A percentile compares a stretch with the other conserved stretches of the same genome.
Conservation (phyloP, 2,329 filamentous ascomycete genomes). For the Raffaelea arxii region DNA sequence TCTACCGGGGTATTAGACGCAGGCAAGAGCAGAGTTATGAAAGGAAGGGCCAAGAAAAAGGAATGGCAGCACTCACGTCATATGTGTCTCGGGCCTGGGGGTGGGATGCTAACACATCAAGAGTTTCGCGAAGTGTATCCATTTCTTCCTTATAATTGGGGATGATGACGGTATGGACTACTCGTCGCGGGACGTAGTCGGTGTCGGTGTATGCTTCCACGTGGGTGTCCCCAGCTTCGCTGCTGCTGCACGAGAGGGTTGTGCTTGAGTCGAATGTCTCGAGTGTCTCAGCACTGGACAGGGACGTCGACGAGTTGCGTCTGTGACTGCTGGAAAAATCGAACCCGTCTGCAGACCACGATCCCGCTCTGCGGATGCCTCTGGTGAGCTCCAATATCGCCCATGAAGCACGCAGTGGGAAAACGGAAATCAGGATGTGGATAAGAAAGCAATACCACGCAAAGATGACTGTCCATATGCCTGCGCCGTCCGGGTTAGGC, state of each 20-base stretch:
- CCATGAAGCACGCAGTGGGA: constrained; percentile 53
- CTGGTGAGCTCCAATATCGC: constrained; percentile 48
- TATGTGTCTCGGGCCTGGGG: constrained; percentile 53
- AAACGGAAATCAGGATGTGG: constrained; percentile 53
- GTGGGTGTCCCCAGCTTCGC: constrained; percentile 42
- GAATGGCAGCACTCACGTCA: constrained; percentile 47
- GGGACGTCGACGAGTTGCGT: constrained; percentile 42
- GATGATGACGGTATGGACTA: constrained; percentile 59
- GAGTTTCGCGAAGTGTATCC: constrained; percentile 56
- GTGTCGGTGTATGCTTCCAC: constrained; percentile 33
- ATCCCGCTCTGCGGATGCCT: constrained; percentile 35
- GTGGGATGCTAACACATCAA: constrained; percentile 60
- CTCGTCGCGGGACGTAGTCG: constrained; percentile 14
- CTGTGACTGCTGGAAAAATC: too few species aligned
- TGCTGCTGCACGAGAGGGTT: constrained; percentile 36
- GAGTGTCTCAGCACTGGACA: constrained; percentile 47
- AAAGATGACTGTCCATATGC: constrained; percentile 44
- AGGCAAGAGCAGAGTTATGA: constrained; percentile 9
- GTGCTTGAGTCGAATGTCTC: constrained; percentile 36
- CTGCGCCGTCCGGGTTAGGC: constrained; percentile 33
- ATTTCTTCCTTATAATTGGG: constrained; percentile 68
- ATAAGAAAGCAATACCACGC: constrained; percentile 57
- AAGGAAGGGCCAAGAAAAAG: constrained; percentile 10
- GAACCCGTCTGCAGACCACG: too few species aligned
- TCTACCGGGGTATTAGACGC: too few species aligned